Conservation (phyloP, 352 stramenopile species). For the Globisporangium canariense region DNA sequence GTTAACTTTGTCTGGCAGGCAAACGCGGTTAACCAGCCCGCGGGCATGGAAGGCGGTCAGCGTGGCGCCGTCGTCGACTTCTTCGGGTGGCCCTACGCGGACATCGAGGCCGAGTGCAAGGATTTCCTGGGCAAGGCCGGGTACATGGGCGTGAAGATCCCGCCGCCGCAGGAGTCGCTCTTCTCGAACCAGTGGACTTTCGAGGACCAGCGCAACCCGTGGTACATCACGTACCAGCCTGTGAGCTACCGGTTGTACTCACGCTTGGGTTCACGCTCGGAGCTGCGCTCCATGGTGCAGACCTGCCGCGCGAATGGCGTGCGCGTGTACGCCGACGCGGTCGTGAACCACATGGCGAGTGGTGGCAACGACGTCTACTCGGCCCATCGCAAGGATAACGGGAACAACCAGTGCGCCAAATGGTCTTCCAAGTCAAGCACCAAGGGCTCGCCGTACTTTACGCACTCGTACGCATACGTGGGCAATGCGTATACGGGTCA, state of each 20-base stretch:
- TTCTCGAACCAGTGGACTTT: slow-evolving; percentile 27
- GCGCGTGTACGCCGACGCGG: slow-evolving; percentile 29
- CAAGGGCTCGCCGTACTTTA: slow-evolving; percentile 22
- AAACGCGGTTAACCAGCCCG: slow-evolving; percentile 22
- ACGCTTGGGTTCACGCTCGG: slow-evolving; percentile 28
- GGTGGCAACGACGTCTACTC: slow-evolving; percentile 23
- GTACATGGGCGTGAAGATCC: slow-evolving; percentile 44
- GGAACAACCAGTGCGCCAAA: slow-evolving; percentile 13
- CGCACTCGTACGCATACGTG: slow-evolving; percentile 30
- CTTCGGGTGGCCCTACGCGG: slow-evolving; percentile 39
- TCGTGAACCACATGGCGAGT: slow-evolving; percentile 27
- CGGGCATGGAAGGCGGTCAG: slow-evolving; percentile 28
- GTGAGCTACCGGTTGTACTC: slow-evolving; percentile 37
- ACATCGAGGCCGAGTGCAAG: slow-evolving; percentile 36
- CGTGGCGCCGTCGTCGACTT: slow-evolving; percentile 38
- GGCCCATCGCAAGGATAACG: slow-evolving; percentile 15
- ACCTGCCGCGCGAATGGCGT: slow-evolving; percentile 35
- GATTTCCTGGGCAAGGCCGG: slow-evolving; percentile 37
- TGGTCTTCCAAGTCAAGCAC: slow-evolving; percentile 24
- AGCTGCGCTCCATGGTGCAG: slow-evolving; percentile 40
- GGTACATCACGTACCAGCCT: slow-evolving; percentile 41
- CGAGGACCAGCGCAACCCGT: slow-evolving; percentile 34
- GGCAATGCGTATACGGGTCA: slow-evolving; percentile 36
- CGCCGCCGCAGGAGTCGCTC: slow-evolving; percentile 35
- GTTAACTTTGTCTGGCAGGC: slow-evolving; percentile 67